phyloP scores from a whole-genome alignment of 768 basidiomycete species.

The Nidularia pulvinata region DNA sequence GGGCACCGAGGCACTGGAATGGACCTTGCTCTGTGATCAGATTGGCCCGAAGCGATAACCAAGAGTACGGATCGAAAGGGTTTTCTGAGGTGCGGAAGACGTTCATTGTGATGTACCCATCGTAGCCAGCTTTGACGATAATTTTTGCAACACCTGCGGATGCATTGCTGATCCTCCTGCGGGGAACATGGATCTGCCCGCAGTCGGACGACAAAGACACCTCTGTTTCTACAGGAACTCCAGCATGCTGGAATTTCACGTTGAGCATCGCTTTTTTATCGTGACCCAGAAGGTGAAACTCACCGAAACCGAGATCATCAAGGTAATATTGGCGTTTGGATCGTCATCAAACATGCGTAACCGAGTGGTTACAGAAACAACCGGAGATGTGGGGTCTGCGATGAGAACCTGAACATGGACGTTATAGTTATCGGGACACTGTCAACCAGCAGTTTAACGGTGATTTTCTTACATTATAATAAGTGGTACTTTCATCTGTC shows the following conservation, averaged over 20 bases:
- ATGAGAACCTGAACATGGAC: neutral
- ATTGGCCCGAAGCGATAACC: neutral
- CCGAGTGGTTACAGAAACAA: neutral
- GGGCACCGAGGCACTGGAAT: neutral
- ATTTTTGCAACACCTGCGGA: neutral
- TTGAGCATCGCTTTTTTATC: neutral
- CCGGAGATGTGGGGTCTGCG: neutral
- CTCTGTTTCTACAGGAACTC: neutral
- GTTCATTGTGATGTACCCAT: neutral
- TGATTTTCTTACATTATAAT: neutral
- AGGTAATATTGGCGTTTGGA: neutral
- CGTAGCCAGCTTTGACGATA: neutral
- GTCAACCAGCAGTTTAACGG: neutral
- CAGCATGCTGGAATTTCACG: neutral
- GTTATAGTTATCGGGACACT: no score
- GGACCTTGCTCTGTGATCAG: neutral
- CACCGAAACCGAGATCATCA: neutral
- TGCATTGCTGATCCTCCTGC: neutral
- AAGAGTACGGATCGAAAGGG: neutral
- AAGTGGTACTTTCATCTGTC: neutral
- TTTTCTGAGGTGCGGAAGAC: neutral
- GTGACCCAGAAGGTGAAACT: neutral
- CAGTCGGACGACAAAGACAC: neutral
- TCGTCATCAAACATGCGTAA: neutral
- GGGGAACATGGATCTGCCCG: neutral